Evolutionary conservation across 2,329 filamentous ascomycete species (phyloP).

Genomic region (Neodidymelliopsis sp.): DNA sequence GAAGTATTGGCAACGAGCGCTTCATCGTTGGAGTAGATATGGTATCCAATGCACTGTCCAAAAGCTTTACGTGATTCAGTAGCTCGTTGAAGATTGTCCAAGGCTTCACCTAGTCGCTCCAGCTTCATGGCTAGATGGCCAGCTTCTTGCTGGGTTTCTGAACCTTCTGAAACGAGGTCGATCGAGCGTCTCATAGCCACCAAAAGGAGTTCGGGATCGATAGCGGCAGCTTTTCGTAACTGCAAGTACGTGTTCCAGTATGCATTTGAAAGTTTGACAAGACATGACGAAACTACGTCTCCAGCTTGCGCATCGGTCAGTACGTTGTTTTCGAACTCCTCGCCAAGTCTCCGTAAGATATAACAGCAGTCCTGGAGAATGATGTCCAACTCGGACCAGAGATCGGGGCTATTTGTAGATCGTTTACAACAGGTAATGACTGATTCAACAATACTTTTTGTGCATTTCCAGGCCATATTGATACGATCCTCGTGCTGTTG

Average conservation of each 20-base stretch:
- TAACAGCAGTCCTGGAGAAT: conserved; percentile 43
- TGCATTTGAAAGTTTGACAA: conserved; percentile 73
- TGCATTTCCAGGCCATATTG: conserved; percentile 33
- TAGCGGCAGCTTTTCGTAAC: conserved; percentile 55
- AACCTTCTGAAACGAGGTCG: conserved; percentile 65
- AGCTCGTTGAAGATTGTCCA: conserved; percentile 60
- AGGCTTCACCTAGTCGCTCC: conserved; percentile 70
- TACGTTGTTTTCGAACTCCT: conserved; percentile 17
- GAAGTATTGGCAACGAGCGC: conserved; percentile 60
- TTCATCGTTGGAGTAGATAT: conserved; percentile 66
- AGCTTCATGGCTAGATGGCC: conserved; percentile 70
- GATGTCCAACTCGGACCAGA: conserved; percentile 43
- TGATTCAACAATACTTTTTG: conserved; percentile 48
- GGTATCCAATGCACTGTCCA: conserved; percentile 66
- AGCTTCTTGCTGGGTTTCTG: conserved; percentile 63
- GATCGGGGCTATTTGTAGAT: conserved; percentile 25
- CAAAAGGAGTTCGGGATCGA: conserved; percentile 56
- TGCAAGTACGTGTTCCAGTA: conserved; percentile 71
- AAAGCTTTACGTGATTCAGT: conserved; percentile 67
- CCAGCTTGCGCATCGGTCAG: conserved; percentile 11
- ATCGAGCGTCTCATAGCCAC: conserved; percentile 70
- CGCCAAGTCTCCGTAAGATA: conserved; percentile 37
- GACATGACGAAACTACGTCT: conserved; percentile 35
- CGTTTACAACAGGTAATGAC: conserved; percentile 43
- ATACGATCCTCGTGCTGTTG: conserved; percentile 34